Conservation (phyloP, 2,329 filamentous ascomycete species). For the Periconia digitata region DNA sequence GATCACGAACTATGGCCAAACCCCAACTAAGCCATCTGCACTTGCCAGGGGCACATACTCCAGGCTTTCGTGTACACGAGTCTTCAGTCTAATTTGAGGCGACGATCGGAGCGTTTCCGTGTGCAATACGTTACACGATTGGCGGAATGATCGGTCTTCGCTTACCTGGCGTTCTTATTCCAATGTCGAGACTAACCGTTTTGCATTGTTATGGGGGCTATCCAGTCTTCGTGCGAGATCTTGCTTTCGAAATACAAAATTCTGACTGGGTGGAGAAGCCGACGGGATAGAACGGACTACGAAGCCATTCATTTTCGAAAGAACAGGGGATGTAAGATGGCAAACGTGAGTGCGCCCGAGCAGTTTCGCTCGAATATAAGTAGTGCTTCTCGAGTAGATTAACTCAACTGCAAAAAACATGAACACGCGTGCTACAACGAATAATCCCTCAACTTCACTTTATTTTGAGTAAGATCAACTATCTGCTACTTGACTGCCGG, state of each 20-base stretch:
- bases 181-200: slow-evolving; percentile 16
- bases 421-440: no score
- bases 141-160: slow-evolving; percentile 15
- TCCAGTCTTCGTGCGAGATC: slow-evolving; percentile 9
- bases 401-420: not conserved
- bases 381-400: slow-evolving; percentile 4
- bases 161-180: slow-evolving; percentile 11
- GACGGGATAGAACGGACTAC: slow-evolving; percentile 15
- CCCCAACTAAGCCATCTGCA: slow-evolving; percentile 20
- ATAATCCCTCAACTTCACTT: no score
- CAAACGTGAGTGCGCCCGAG: slow-evolving; percentile 7
- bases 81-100: slow-evolving; percentile 6
- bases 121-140: slow-evolving; percentile 14
- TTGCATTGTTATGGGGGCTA: slow-evolving; percentile 10
- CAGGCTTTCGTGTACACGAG: slow-evolving; percentile 7
- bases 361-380: no score
- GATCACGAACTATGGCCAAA: slow-evolving; percentile 16
- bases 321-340: slow-evolving; percentile 10
- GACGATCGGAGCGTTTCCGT: slow-evolving; percentile 9
- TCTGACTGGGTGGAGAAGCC: slow-evolving; percentile 1
- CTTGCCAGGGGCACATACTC: no score
- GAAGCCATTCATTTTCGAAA: slow-evolving; percentile 10
- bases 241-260: slow-evolving; percentile 23
- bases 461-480: no score
- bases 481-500: slow-evolving; percentile 4